phyloP scores from a whole-genome alignment of 2,329 filamentous ascomycete genomes.

The Colletotrichum tropicicola region DNA sequence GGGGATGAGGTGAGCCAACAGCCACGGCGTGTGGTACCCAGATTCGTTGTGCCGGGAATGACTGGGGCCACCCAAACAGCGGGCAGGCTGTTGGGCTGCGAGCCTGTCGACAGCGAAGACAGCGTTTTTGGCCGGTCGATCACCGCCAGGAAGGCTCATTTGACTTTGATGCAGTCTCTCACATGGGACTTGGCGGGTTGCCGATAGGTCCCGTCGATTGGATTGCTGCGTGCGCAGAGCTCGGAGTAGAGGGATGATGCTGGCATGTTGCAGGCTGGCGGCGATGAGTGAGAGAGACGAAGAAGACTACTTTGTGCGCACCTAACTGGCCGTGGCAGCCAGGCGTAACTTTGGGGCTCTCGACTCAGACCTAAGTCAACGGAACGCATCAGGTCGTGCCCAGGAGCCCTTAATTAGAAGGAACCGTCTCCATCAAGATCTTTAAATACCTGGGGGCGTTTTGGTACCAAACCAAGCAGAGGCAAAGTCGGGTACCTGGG shows the following conservation, averaged over 20 bases:
- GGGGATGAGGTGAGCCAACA: conserved; percentile 17
- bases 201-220: not conserved
- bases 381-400: conserved; percentile 15
- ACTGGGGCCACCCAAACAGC: no score
- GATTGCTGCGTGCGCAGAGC: not conserved
- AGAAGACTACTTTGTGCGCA: not conserved
- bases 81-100: not conserved
- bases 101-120: not conserved
- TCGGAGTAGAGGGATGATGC: not conserved
- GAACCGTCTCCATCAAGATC: conserved; percentile 14
- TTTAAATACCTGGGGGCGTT: conserved; percentile 22
- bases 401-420: conserved; percentile 20
- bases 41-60: not conserved
- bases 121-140: not conserved
- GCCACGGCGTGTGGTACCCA: conserved; percentile 1
- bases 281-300: not conserved
- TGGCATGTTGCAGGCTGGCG: not conserved
- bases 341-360: not conserved
- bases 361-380: conserved; percentile 17
- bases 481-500: conserved; percentile 11
- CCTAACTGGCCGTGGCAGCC: not conserved
- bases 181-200: not conserved
- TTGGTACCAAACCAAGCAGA: conserved; percentile 2
- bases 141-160: conserved; percentile 1
- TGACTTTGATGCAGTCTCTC: not conserved